Base-by-base conservation (phyloP, 768 basidiomycete species). In the Amanita polypyramis region DNA sequence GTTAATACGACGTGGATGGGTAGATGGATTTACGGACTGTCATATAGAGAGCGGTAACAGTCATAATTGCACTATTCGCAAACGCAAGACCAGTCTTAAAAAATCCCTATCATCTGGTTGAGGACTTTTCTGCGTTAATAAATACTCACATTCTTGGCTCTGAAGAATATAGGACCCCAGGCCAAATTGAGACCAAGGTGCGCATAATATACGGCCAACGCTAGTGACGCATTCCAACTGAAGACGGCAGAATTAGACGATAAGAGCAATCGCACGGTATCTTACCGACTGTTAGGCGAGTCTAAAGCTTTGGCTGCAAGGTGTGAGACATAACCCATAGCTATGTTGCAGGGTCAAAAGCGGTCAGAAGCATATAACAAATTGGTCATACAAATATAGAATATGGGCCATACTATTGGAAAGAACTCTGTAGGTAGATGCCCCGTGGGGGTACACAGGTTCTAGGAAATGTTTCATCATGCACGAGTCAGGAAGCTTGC, bases 131-230 rank as follows among this genome's bases (percentile, higher is more conserved):
- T 12, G 20, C 17, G 40, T 7, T 4, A 9, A 8, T 3, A 50
- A 37, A 12, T 6, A 54, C 64, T 30, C 51, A 72, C 77, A 56
- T 67, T 58, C 52, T 72, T 75, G 20, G 60, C 60, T 30, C 66
- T 71, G 54, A 84, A 84, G 68, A 83, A 83, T 17, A 82, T 56
- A 5, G 80, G 79, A n/a, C 70, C 73, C 81, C 81, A 84, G 8
- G 70, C 52, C 42, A 73, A 60, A 62, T 83, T 84, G 36, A 82
- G 55, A 0, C 65, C 75, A 14, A 84, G 61, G 54, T 83, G 81
- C 8, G 67, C 65, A 57, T 79, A 83, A 62, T 85, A 83, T 33
- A 82, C 62, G 20, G 66, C 66, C 19, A 84, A 60, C 1, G 74
- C 79, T 25, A 67, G 54, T 43, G 68, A 62, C 15, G 76, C 66